Percentiles rank a stretch among this genome's conserved stretches.
These are phyloP conservation scores for Pholiota microspora DNA, from an alignment of 768 basidiomycete species.

Conservation along the genomic window DNA sequence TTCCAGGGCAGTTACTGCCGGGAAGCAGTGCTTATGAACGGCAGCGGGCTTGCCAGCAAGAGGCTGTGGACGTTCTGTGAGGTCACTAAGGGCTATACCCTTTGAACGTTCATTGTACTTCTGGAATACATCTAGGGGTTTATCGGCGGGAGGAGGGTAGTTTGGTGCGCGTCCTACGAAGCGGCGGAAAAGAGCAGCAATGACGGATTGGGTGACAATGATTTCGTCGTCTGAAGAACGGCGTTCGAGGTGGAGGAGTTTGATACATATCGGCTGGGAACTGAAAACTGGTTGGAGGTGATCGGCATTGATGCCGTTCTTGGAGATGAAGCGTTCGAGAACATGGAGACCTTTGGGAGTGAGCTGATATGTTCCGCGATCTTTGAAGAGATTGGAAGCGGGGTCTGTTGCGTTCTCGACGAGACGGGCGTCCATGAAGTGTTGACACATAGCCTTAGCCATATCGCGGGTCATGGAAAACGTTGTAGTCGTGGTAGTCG, in stretches of 20 bases:
- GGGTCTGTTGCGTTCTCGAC: conserved; percentile 97
- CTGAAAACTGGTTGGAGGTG: conserved; percentile 88
- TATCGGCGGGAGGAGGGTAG: conserved; percentile 50
- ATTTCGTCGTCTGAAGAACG: conserved; percentile 94
- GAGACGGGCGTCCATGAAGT: conserved; percentile 98
- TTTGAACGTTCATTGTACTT: conserved; percentile 80
- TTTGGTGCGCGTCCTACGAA: conserved; percentile 90
- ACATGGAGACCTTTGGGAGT: conserved; percentile 99
- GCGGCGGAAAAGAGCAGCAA: conserved; percentile 94
- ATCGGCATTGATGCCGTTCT: conserved; percentile 97
- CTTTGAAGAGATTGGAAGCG: conserved; percentile 89
- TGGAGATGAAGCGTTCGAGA: conserved; percentile 98
- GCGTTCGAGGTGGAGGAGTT: conserved; percentile 94
- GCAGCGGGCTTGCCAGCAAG: conserved; percentile 45
- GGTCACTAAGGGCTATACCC: conserved; percentile 69
- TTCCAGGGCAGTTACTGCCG: conserved; percentile 85
- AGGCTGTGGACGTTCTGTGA: conserved; percentile 63
- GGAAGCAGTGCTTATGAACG: conserved; percentile 72
- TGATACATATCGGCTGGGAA: conserved; percentile 94
- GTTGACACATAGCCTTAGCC: conserved; percentile 99
- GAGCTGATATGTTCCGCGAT: conserved; percentile 92
- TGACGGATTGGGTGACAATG: conserved; percentile 89
- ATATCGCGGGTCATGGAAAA: conserved; percentile 99
- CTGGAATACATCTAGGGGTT: conserved; percentile 58
- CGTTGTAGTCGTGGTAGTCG: conserved; percentile 98